Percentiles rank a stretch among this genome's conserved stretches.
phyloP scores from a whole-genome alignment of 495 filamentous ascomycete genomes.

The Penicillium manginii region DNA sequence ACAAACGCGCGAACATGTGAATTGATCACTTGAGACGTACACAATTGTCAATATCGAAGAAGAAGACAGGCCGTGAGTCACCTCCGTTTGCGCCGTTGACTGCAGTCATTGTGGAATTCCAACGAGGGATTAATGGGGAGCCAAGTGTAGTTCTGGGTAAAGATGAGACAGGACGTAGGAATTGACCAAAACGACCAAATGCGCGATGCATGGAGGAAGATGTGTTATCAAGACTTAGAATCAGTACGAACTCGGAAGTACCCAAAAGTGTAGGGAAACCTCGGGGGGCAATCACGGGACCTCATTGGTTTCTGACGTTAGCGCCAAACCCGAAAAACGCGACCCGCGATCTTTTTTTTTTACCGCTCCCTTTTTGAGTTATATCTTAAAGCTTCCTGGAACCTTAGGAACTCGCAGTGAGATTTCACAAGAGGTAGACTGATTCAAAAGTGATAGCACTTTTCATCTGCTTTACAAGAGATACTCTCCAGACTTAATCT shows the following conservation, averaged over 20 bases:
- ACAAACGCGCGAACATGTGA: neutral
- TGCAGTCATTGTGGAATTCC: conserved; percentile 28
- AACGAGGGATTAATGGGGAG: neutral
- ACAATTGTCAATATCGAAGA: conserved; percentile 98
- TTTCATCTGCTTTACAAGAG: conserved; percentile 2
- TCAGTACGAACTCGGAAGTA: too few species aligned
- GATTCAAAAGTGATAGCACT: neutral
- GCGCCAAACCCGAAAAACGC: conserved; percentile 15
- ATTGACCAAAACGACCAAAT: conserved; percentile 10
- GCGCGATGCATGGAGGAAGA: conserved; percentile 22
- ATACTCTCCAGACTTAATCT: conserved; percentile 8
- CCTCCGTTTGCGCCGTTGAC: conserved; percentile 23
- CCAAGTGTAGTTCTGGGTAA: conserved; percentile 5
- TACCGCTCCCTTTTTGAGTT: neutral
- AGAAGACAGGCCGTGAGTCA: conserved; percentile 66
- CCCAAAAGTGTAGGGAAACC: too few species aligned
- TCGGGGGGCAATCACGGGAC: conserved; percentile 4
- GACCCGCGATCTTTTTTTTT: conserved; percentile 19
- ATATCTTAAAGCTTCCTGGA: neutral
- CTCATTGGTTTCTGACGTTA: conserved; percentile 2
- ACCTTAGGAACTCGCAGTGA: too few species aligned
- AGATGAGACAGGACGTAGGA: conserved; percentile 12
- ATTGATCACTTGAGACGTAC: conserved; percentile 48
- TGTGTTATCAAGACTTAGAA: neutral
- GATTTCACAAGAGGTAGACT: neutral